Percentiles rank a stretch among this genome's conserved stretches.
Conservation (phyloP, 2,329 filamentous ascomycete genomes). For the Mycosphaerella sp. region DNA sequence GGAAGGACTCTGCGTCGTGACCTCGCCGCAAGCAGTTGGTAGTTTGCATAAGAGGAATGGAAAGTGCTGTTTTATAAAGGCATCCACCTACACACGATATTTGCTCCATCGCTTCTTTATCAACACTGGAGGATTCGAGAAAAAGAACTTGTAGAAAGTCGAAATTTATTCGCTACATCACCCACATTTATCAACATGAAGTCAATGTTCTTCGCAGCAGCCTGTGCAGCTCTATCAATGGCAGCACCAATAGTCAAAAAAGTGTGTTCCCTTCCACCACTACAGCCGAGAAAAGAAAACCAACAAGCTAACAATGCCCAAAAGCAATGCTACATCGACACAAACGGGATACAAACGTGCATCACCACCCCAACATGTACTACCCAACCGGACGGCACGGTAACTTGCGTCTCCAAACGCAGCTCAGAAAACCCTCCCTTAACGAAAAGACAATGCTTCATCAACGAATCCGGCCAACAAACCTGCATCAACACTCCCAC, state of each 20-base stretch:
- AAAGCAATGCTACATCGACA: slow-evolving; percentile 10
- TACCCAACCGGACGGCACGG: slow-evolving; percentile 10
- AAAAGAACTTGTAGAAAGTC: background rate
- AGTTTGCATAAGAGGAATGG: background rate
- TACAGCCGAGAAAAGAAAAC: background rate
- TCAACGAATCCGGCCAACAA: slow-evolving; percentile 10
- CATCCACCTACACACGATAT: background rate
- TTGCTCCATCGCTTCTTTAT: background rate
- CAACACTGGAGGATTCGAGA: background rate
- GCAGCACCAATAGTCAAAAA: slow-evolving; percentile 12
- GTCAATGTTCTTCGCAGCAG: slow-evolving; percentile 10
- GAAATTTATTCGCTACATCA: background rate
- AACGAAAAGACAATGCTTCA: slow-evolving; percentile 16
- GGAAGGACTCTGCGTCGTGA: too few species aligned
- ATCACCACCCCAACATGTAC: slow-evolving; percentile 16
- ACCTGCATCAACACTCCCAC: slow-evolving; percentile 13
- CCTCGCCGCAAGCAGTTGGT: background rate
- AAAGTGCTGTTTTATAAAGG: background rate
- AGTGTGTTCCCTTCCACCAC: background rate
- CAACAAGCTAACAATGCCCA: background rate
- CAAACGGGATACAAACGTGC: slow-evolving; percentile 15
- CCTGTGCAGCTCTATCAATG: slow-evolving; percentile 9
- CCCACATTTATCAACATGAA: slow-evolving; percentile 11
- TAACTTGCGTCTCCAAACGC: slow-evolving; percentile 13
- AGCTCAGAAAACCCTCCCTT: background rate